Evolutionary conservation across 2,329 filamentous ascomycete species (phyloP).

Genomic region (Aphanoascus verrucosus): DNA sequence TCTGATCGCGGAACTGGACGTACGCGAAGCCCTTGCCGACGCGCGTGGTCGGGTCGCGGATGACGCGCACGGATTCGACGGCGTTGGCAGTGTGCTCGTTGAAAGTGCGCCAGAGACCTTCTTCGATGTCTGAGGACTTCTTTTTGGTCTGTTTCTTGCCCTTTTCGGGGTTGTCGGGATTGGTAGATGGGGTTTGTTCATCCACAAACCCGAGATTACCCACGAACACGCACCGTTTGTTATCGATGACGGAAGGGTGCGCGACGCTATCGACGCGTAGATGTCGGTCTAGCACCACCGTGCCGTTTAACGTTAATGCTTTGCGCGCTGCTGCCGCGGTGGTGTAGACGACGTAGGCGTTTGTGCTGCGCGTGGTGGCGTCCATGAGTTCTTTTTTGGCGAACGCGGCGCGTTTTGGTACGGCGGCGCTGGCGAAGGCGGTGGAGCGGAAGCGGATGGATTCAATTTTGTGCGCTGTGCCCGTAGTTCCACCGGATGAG

Average conservation of each 20-base stretch:
- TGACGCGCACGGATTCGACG: slow-evolving; percentile 86
- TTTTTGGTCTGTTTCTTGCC: slow-evolving; percentile 49
- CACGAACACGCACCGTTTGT: slow-evolving; percentile 87
- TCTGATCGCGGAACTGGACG: slow-evolving; percentile 86
- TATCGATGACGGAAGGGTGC: slow-evolving; percentile 70
- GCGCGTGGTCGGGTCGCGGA: slow-evolving; percentile 78
- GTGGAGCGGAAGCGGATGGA: slow-evolving; percentile 91
- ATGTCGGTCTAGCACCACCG: slow-evolving; percentile 72
- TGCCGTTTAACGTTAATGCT: slow-evolving; percentile 72
- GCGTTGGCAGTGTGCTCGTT: slow-evolving; percentile 45
- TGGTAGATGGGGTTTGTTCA: slow-evolving; percentile 62
- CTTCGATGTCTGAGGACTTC: slow-evolving; percentile 69
- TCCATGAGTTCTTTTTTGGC: slow-evolving; percentile 86
- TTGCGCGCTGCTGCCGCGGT: slow-evolving; percentile 63
- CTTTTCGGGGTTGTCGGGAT: slow-evolving; percentile 53
- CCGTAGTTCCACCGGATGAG: too few relatives aligned
- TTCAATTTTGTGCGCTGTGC: slow-evolving; percentile 69
- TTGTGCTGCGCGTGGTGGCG: slow-evolving; percentile 81
- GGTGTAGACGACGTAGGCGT: slow-evolving; percentile 86
- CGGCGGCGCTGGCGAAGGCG: slow-evolving; percentile 59
- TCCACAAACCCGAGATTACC: slow-evolving; percentile 95
- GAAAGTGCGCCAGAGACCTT: slow-evolving; percentile 51
- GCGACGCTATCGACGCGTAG: slow-evolving; percentile 83
- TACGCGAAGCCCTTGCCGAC: slow-evolving; percentile 97
- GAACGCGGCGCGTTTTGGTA: slow-evolving; percentile 90